These are phyloP conservation scores for Crithidia expoeki DNA, from an alignment of 208 protist species.

Conservation along the genomic window DNA sequence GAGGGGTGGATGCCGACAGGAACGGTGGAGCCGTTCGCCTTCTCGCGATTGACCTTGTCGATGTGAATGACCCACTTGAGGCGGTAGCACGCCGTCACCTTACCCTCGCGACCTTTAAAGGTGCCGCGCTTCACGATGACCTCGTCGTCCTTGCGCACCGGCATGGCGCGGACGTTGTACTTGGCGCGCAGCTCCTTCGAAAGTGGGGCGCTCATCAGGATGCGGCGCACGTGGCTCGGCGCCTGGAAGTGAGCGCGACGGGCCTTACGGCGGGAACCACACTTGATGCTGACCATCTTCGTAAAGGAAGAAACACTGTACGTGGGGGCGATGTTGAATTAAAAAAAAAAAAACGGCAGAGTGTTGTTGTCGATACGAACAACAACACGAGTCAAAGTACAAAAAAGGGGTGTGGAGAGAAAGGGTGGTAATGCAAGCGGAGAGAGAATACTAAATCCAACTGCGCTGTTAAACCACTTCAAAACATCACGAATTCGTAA, in stretches of 20 bases:
- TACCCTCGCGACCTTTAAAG: conserved; percentile 97
- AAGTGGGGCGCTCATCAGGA: conserved; percentile 98
- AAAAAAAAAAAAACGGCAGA: background rate
- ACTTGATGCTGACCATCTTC: conserved; percentile 89
- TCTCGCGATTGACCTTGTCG: conserved; percentile 97
- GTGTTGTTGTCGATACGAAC: background rate
- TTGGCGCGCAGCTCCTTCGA: conserved; percentile 99
- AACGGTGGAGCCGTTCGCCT: conserved; percentile 94
- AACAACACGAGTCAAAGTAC: too few species aligned
- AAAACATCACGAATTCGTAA: too few species aligned
- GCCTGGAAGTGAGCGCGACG: conserved; percentile 99
- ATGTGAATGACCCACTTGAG: conserved; percentile 99
- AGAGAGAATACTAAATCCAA: too few species aligned
- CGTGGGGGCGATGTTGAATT: background rate
- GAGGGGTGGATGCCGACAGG: conserved; percentile 97
- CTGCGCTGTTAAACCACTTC: too few species aligned
- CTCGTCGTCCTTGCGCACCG: conserved; percentile 99
- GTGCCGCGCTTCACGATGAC: conserved; percentile 96
- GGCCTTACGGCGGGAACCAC: conserved; percentile 95
- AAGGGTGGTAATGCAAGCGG: too few species aligned
- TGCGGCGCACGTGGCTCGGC: conserved; percentile 95
- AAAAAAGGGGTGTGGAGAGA: too few species aligned
- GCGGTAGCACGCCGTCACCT: conserved; percentile 98
- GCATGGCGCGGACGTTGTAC: conserved; percentile 98
- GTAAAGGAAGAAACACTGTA: conserved; percentile 28